Base-by-base conservation (phyloP, 1,284 basidiomycete species). In the Tylopilus sp. region DNA sequence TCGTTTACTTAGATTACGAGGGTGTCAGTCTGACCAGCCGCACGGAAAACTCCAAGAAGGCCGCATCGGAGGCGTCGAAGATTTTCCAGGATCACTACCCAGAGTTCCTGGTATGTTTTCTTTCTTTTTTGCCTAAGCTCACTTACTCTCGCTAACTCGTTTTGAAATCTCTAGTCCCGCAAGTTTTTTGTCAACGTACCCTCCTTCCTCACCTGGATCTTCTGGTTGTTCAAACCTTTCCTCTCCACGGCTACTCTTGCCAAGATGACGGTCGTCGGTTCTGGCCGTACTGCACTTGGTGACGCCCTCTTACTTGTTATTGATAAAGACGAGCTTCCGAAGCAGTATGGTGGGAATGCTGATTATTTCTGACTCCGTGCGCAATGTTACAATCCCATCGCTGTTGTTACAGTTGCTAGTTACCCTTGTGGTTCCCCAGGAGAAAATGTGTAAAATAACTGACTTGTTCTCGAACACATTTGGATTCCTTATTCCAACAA, bases 131-230 rank as follows among this genome's bases (percentile, higher is more conserved):
- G 11, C 11, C 11, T 40, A 6, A 23, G 21, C 7, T 13, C 1
- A 15, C 4, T 19, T 28, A 4, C 12, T 15, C n/a, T 30, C 6
- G 2, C 10, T 44, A 4, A 55, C 31, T 10, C 36, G 35, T 4
- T 28, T 28, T 25, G 29, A 19, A 16, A 34, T 23, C 16, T 18
- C n/a, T 55, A 87, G 84, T 76, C 78, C 55, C 76, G 76, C 62
- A 90, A 90, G 63, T 87, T 83, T 70, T 89, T 90, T 60, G 74
- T 90, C 59, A 88, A 88, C 58, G 85, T 90, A 13, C 87, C 88
- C 0, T 76, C 77, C 2, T 62, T 86, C 51, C 72, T 89, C 56
- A 77, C 80, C 30, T 90, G 86, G 86, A 75, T 90, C 51, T 90
- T 88, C 71, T 89, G 85, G 86, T 59, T 81, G n/a, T 89, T 89